Evolutionary conservation across 1,284 basidiomycete species (phyloP).

Genomic region (Ceratobasidium sp.): DNA sequence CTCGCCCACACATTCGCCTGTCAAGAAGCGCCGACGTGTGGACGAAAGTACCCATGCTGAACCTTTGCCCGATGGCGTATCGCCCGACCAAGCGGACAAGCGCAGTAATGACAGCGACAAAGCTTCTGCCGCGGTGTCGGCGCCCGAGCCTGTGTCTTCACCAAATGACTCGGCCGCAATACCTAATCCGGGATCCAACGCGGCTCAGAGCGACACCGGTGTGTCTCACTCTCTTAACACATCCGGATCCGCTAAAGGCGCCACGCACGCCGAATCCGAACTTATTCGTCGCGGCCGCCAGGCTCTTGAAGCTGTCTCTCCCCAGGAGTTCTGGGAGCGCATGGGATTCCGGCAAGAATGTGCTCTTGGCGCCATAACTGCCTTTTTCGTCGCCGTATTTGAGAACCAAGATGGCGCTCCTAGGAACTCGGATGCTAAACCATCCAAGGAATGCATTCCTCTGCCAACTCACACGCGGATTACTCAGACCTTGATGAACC

Average conservation of each 20-base stretch:
- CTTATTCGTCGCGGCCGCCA: slow-evolving; percentile 38
- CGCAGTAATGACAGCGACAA: slow-evolving; percentile 50
- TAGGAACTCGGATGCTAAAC: slow-evolving; percentile 45
- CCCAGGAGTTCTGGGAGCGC: slow-evolving; percentile 92
- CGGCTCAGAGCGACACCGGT: slow-evolving; percentile 55
- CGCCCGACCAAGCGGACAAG: slow-evolving; percentile 15
- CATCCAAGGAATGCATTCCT: slow-evolving; percentile 67
- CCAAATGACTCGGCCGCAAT: slow-evolving; percentile 53
- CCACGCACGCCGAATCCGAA: slow-evolving; percentile 32
- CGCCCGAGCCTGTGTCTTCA: slow-evolving; percentile 8
- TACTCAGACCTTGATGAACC: slow-evolving; percentile 73
- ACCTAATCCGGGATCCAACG: slow-evolving; percentile 56
- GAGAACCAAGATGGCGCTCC: slow-evolving; percentile 49
- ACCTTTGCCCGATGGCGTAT: neutral
- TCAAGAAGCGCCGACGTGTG: slow-evolving; percentile 34
- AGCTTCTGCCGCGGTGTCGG: slow-evolving; percentile 1
- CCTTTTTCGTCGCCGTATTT: slow-evolving; percentile 81
- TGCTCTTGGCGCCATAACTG: slow-evolving; percentile 83
- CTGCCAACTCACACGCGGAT: slow-evolving; percentile 75
- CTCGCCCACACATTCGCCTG: slow-evolving; percentile 19
- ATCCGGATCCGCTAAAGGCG: slow-evolving; percentile 65
- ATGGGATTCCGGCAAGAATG: slow-evolving; percentile 97
- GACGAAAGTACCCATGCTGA: neutral
- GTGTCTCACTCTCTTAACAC: slow-evolving; percentile 52
- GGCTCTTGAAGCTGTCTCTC: slow-evolving; percentile 56